Evolutionary conservation across 1,284 basidiomycete genomes (phyloP), one percentile per base, ranked within the genome.

Genomic region (Melampsora medusae): DNA sequence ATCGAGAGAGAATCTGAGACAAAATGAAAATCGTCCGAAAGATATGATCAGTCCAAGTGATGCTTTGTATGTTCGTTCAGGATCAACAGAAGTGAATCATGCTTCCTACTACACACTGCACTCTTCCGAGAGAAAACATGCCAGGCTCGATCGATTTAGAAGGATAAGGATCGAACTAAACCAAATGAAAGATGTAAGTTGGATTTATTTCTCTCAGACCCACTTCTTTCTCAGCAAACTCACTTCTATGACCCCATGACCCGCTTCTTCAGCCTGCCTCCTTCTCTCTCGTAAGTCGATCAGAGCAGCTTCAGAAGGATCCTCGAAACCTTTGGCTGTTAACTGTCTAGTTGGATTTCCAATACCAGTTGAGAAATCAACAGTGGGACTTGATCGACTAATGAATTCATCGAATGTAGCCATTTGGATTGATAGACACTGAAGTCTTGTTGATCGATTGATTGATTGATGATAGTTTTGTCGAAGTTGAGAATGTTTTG

Each of bases 131-230:
- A 16, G 72, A 67, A 59, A 74, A 74, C n/a, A 67, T 12, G 3
- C 66, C 64, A 6, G 72, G 56, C 22, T 46, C 50, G 46, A 67
- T 67, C 6, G 50, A 35, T 28, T 53, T 68, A 56, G 19, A 48
- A 17, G 72, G 72, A 46, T 67, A 67, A n/a, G 72, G 72, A 42
- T 74, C 65, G n/a, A 67, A 74, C 72, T 74, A 46, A n/a, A 56
- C 1, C 14, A 28, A 56, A n/a, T 56, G 19, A 56, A 56, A 7
- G 28, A 56, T 22, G 53, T 28, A n/a, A 22, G 53, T 56, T 28
- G 14, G 19, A 56, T 22, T n/a, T 9, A 5, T n/a, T 56, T 56
- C 53, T 56, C 19, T 9, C 4, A 42, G 12, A 42, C 1, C 12
- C 14, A 6, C 10, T 42, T 14, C 10, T 42, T 42, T 42, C 42